Percentiles rank a stretch among this genome's conserved stretches.
Conservation (phyloP, 441 rosid species). For the Macaranga tanarius region DNA sequence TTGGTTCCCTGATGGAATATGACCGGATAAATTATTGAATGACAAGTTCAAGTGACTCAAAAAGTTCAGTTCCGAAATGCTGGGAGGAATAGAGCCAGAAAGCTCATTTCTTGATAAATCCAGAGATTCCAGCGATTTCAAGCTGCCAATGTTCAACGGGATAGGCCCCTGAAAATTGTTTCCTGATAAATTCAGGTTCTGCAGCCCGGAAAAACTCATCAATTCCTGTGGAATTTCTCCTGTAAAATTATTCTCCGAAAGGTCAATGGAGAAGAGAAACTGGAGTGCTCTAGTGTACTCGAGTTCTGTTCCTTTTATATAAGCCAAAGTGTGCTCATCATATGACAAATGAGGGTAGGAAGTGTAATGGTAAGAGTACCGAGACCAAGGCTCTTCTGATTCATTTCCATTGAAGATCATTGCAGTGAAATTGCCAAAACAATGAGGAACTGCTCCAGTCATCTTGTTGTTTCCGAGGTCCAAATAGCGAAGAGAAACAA, state of each 20-base stretch:
- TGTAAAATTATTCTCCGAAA: conserved; percentile 27
- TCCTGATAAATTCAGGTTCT: conserved; percentile 26
- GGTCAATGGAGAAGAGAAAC: conserved; percentile 26
- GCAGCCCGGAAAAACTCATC: conserved; percentile 17
- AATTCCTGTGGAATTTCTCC: conserved; percentile 29
- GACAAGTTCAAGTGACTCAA: conserved; percentile 35
- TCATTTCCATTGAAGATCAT: neutral
- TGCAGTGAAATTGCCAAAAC: conserved; percentile 17
- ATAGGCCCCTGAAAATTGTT: conserved; percentile 29
- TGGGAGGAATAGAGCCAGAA: conserved; percentile 29
- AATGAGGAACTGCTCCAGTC: conserved; percentile 22
- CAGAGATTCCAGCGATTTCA: conserved; percentile 25
- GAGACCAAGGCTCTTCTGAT: no score
- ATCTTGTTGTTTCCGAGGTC: conserved; percentile 18
- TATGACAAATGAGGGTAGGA: neutral
- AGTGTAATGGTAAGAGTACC: no score
- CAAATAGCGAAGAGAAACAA: conserved; percentile 24
- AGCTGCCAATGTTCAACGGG: conserved; percentile 21
- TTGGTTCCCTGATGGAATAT: conserved; percentile 30
- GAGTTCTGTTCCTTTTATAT: conserved; percentile 16
- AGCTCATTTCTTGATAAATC: conserved; percentile 33
- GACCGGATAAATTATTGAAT: conserved; percentile 31
- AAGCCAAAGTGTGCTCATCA: conserved; percentile 12
- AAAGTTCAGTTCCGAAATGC: conserved; percentile 21
- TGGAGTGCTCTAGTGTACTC: neutral